These are phyloP conservation scores for Penicillium olsonii DNA, from an alignment of 2,329 filamentous ascomycete genomes.

Conservation along the genomic window DNA sequence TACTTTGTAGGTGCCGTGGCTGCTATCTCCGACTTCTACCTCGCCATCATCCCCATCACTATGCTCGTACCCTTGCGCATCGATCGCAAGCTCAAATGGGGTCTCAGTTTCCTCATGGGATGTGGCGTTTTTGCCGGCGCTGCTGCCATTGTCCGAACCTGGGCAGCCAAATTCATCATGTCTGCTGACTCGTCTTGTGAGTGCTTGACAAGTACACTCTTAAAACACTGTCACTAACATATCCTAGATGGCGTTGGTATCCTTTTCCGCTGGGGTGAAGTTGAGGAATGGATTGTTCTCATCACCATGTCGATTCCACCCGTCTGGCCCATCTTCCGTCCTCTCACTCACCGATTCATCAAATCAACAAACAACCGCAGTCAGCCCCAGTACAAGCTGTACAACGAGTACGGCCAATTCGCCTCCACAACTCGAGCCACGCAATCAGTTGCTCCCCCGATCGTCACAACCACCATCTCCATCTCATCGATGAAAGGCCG, in stretches of 20 bases:
- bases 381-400: constrained; percentile 3
- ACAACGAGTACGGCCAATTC: constrained; percentile 9
- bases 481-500: constrained; percentile 12
- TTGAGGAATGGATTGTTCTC: constrained; percentile 26
- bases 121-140: constrained; percentile 23
- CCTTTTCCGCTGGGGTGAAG: constrained; percentile 24
- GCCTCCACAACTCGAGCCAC: background rate
- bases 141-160: constrained; percentile 23
- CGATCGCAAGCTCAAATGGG: constrained; percentile 25
- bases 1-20: constrained; percentile 23
- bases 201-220: background rate
- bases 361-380: constrained; percentile 13
- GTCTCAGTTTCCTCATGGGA: constrained; percentile 25
- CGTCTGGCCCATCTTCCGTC: constrained; percentile 24
- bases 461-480: constrained; percentile 18
- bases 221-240: constrained; percentile 1
- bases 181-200: constrained; percentile 20
- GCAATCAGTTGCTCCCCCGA: constrained; percentile 1
- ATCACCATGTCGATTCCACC: constrained; percentile 27
- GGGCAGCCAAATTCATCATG: constrained; percentile 22
- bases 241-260: constrained; percentile 17
- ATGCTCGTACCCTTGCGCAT: constrained; percentile 22
- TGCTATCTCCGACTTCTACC: constrained; percentile 22
- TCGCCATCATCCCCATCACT: constrained; percentile 22
- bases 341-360: constrained; percentile 22